These are phyloP conservation scores for Candida nanaspora DNA, from an alignment of 805 yeast species.

Conservation along the genomic window DNA sequence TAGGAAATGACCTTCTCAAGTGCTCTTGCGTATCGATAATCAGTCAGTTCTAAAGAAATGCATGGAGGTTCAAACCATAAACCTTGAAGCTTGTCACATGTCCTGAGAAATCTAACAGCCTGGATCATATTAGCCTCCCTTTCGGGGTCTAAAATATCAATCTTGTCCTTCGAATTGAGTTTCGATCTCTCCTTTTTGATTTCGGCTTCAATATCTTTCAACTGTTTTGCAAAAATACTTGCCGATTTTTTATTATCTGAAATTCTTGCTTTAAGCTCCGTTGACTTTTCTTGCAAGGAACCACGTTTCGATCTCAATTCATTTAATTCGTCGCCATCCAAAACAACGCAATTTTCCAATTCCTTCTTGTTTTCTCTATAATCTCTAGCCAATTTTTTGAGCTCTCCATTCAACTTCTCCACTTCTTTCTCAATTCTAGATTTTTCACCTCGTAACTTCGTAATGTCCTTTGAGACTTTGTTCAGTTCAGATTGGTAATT, in stretches of 20 bases:
- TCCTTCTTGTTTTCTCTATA: no score
- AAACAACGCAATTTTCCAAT: neutral
- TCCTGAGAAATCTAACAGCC: constrained; percentile 37
- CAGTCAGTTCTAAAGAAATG: constrained; percentile 49
- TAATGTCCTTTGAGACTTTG: no score
- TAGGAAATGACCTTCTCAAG: constrained; percentile 51
- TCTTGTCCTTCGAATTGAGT: constrained; percentile 41
- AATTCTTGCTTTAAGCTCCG: neutral
- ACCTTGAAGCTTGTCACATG: constrained; percentile 26
- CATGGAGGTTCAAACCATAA: constrained; percentile 69
- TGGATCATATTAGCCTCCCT: constrained; percentile 20
- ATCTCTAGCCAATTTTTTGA: no score
- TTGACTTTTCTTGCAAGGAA: neutral
- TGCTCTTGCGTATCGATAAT: constrained; percentile 42
- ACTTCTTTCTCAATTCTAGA: no score
- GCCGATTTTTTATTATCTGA: neutral
- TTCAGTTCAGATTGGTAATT: no score
- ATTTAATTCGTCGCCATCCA: neutral
- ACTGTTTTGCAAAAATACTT: constrained; percentile 8
- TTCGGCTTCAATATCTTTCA: constrained; percentile 5
- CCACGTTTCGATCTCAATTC: neutral
- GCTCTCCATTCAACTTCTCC: no score
- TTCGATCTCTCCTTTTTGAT: constrained; percentile 10
- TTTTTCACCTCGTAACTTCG: no score
- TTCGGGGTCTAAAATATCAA: constrained; percentile 35